Percentiles rank a stretch among this genome's conserved stretches.
Evolutionary conservation across 1,139 yeast species (phyloP).

Genomic region (Ashbya aceris): DNA sequence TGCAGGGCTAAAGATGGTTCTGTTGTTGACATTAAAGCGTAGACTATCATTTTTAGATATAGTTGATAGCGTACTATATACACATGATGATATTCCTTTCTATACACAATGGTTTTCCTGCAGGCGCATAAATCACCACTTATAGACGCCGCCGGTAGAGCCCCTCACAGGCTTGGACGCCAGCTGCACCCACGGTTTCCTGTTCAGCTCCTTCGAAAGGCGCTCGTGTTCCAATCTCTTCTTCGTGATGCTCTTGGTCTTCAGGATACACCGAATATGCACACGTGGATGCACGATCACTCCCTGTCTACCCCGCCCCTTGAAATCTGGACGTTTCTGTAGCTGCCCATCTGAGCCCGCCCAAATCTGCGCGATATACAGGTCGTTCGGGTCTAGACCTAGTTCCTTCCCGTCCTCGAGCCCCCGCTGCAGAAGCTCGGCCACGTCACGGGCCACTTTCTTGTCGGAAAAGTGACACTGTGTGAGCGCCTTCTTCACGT

Average conservation of each 20-base stretch:
- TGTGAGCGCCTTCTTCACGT: conserved; percentile 72
- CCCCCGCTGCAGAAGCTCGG: conserved; percentile 64
- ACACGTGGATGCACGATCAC: conserved; percentile 64
- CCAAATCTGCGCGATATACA: conserved; percentile 82
- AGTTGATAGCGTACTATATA: too few species aligned
- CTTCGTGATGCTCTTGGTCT: conserved; percentile 49
- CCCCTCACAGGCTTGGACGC: conserved; percentile 38
- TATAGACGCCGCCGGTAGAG: conserved; percentile 39
- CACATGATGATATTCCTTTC: too few species aligned
- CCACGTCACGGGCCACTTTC: conserved; percentile 72
- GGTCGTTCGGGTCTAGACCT: conserved; percentile 49
- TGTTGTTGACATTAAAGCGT: background rate
- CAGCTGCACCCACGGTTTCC: conserved; percentile 41
- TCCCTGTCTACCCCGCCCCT: conserved; percentile 90
- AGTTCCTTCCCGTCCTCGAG: conserved; percentile 56
- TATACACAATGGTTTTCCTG: too few species aligned
- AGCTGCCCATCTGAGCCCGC: conserved; percentile 80
- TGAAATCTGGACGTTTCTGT: conserved; percentile 65
- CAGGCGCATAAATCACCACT: conserved; percentile 33
- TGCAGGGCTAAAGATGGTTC: background rate
- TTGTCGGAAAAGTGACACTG: conserved; percentile 86
- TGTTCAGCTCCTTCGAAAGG: conserved; percentile 34
- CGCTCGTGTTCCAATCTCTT: conserved; percentile 54
- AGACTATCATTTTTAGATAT: background rate
- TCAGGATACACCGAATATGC: conserved; percentile 72